Percentiles rank a stretch among this genome's conserved stretches.
These are phyloP conservation scores for Colletotrichum sp. DNA, from an alignment of 2,329 filamentous ascomycete species.

Conservation along the genomic window DNA sequence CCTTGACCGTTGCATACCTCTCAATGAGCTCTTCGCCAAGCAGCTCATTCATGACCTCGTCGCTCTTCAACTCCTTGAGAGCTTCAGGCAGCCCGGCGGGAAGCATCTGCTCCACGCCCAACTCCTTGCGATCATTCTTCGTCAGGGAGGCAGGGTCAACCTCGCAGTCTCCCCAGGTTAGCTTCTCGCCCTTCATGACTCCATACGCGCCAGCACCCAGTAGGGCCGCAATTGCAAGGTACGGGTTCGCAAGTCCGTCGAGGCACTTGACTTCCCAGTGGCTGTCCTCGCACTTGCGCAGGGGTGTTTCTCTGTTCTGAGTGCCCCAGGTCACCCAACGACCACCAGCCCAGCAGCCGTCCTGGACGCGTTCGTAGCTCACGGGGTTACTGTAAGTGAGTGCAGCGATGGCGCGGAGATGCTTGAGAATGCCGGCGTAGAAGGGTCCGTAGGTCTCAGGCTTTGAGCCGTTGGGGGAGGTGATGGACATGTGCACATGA, in stretches of 20 bases:
- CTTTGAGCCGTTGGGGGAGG: conserved; percentile 44
- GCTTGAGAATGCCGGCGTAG: conserved; percentile 72
- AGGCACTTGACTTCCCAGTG: conserved; percentile 82
- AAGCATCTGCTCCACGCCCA: conserved; percentile 60
- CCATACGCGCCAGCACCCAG: conserved; percentile 65
- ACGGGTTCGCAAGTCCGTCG: conserved; percentile 83
- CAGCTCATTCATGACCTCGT: conserved; percentile 48
- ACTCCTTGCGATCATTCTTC: conserved; percentile 47
- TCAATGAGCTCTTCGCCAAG: conserved; percentile 57
- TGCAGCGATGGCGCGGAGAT: conserved; percentile 70
- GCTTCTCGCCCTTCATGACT: conserved; percentile 39
- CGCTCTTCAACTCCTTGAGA: conserved; percentile 52
- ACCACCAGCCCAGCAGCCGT: conserved; percentile 80
- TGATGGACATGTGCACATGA: conserved; percentile 74
- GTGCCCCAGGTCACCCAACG: conserved; percentile 82
- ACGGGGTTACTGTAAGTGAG: conserved; percentile 70
- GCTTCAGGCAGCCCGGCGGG: conserved; percentile 61
- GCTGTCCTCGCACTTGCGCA: conserved; percentile 68
- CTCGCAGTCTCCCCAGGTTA: conserved; percentile 59
- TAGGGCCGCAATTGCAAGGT: conserved; percentile 69
- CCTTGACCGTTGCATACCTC: conserved; percentile 65
- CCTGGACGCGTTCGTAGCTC: conserved; percentile 72
- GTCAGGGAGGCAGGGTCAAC: conserved; percentile 59
- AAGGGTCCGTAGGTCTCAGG: conserved; percentile 64
- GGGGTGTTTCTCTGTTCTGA: conserved; percentile 78